Conservation (phyloP, 208 protist species). For the Trypanosoma brucei region DNA sequence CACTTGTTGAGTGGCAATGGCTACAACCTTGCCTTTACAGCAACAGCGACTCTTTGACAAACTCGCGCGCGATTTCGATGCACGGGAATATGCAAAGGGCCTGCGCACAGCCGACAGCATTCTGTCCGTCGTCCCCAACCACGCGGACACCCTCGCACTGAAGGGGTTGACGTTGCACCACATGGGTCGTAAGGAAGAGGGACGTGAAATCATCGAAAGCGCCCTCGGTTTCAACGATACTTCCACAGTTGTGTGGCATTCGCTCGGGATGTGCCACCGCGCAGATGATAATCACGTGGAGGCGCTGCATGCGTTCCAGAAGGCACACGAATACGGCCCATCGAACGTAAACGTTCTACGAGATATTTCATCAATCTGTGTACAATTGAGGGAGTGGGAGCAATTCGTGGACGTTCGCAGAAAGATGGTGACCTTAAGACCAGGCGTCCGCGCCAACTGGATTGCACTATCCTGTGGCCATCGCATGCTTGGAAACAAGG, state of each 20-base stretch:
- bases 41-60: constrained; percentile 78
- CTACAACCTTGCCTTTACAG: constrained; percentile 22
- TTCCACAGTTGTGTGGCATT: constrained; percentile 92
- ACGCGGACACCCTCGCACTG: constrained; percentile 81
- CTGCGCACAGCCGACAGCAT: constrained; percentile 72
- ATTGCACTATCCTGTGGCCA: constrained; percentile 78
- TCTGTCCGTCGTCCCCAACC: constrained; percentile 53
- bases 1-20: constrained; percentile 2
- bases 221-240: constrained; percentile 47
- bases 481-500: constrained; percentile 63
- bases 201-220: constrained; percentile 49
- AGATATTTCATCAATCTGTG: constrained; percentile 85
- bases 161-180: constrained; percentile 73
- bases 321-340: constrained; percentile 58
- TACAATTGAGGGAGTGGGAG: constrained; percentile 91
- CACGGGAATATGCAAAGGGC: constrained; percentile 74
- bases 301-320: constrained; percentile 92
- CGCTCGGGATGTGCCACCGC: constrained; percentile 89
- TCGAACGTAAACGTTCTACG: constrained; percentile 87
- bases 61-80: constrained; percentile 73
- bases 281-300: constrained; percentile 87
- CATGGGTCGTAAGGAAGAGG: constrained; percentile 70
- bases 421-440: constrained; percentile 85
- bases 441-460: constrained; percentile 86
- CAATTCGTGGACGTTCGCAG: constrained; percentile 85